Evolutionary conservation across 108 stramenopile genomes (phyloP).

Genomic region (Parietichytrium sp.): DNA sequence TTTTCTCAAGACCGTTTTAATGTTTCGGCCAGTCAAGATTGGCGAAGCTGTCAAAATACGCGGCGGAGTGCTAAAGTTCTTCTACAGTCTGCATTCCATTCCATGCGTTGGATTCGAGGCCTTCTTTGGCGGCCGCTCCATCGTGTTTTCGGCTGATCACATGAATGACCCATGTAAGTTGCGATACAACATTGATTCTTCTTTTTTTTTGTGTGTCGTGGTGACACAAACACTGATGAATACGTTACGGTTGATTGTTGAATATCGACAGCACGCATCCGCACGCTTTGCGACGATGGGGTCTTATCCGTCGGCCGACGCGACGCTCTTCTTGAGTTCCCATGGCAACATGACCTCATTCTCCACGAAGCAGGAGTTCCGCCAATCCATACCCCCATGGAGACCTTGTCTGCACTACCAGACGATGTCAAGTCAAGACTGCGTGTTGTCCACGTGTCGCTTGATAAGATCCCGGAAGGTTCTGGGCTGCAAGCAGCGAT

Average conservation of each 20-base stretch:
- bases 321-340: conserved; percentile 52
- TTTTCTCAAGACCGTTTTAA: conserved; percentile 28
- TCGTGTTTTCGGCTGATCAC: conserved; percentile 52
- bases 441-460: conserved; percentile 51
- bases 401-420: conserved; percentile 41
- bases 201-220: too few relatives aligned
- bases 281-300: conserved; percentile 45
- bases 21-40: conserved; percentile 43
- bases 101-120: conserved; percentile 50
- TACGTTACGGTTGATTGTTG: too few relatives aligned
- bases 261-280: conserved; percentile 42
- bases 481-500: conserved; percentile 47
- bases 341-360: conserved; percentile 52
- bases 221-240: too few relatives aligned
- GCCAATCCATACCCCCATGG: conserved; percentile 51
- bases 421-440: conserved; percentile 49
- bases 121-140: conserved; percentile 44
- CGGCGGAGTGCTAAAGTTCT: conserved; percentile 45
- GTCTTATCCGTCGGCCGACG: conserved; percentile 48
- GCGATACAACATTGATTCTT: too few relatives aligned
- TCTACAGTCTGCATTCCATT: conserved; percentile 51
- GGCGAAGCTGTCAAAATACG: conserved; percentile 38
- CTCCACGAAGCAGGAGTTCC: conserved; percentile 50
- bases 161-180: conserved; percentile 57
- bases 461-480: conserved; percentile 41